A percentile compares a stretch with the other conserved stretches of the same genome.
Evolutionary conservation across 495 filamentous ascomycete species (phyloP).

Genomic region (Polyplosphaeria fusca): DNA sequence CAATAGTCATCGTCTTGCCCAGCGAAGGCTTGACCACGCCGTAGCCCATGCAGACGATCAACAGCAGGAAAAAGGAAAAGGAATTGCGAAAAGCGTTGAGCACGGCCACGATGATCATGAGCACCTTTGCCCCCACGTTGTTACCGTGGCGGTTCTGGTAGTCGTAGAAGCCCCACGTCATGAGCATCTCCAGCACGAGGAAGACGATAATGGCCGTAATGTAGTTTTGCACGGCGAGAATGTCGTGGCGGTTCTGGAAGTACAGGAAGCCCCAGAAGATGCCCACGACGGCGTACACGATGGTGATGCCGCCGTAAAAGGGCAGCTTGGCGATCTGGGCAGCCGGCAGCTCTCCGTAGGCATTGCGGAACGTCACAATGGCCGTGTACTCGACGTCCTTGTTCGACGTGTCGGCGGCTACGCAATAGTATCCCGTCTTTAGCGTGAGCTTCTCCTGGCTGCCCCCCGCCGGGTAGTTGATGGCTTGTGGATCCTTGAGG

Average conservation of each 20-base stretch:
- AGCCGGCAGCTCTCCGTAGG: conserved; percentile 92
- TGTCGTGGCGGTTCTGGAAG: conserved; percentile 88
- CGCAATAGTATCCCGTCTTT: conserved; percentile 94
- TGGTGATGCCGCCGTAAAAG: conserved; percentile 93
- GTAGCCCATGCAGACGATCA: conserved; percentile 99
- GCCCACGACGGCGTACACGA: conserved; percentile 85
- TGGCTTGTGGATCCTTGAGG: conserved; percentile 66
- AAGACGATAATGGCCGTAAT: conserved; percentile 97
- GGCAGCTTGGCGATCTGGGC: conserved; percentile 95
- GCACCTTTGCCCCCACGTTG: conserved; percentile 74
- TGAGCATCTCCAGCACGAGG: conserved; percentile 89
- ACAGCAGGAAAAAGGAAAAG: conserved; percentile 96
- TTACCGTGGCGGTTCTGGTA: conserved; percentile 86
- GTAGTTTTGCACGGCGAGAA: conserved; percentile 98
- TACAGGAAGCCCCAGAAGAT: conserved; percentile 94
- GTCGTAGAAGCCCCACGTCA: conserved; percentile 99
- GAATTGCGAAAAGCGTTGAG: conserved; percentile 92
- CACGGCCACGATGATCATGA: conserved; percentile 85
- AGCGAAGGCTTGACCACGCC: conserved; percentile 95
- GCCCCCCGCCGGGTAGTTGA: conserved; percentile 62
- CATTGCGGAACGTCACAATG: conserved; percentile 87
- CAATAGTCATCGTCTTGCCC: conserved; percentile 89
- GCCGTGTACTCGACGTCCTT: conserved; percentile 66
- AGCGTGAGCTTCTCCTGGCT: conserved; percentile 29
- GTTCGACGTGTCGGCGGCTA: conserved; percentile 64